Base-by-base conservation (phyloP, 345 rosid genomes). In the Brassica incana region DNA sequence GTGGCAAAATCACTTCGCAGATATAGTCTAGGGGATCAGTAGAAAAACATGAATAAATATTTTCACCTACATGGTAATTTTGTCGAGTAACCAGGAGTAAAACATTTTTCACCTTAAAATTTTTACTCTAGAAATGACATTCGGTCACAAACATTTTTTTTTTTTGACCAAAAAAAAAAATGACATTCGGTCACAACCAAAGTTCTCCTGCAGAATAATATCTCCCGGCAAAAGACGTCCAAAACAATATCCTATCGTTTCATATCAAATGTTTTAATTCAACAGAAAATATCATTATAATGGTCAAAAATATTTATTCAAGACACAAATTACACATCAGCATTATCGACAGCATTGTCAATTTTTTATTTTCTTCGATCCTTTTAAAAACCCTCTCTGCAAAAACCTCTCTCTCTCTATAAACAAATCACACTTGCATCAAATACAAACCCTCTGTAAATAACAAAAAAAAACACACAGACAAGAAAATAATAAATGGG, bases 401-500 rank as follows among this genome's bases (percentile, higher is more conserved):
- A 14, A 56, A 65, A 25, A 23, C 66, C 8, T 48, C 73, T 72
- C 8, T 48, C 73, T 72, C 73, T 73, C 73, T 36, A 56, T 23
- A 9, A 72, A 58, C 52, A 78, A 66, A 59, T 67, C 72, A 77
- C 76, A 77, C 80, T 59, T 33, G 8, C 48, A 68, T 40, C 71
- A 59, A 16, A 59, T 52, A 52, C 11, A 73, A 68, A 74, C 36
- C 69, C 80, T 70, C 72, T 78, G 73, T 58, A 32, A 43, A 33
- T 48, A 80, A 18, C 33, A 62, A 16, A 54, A 54, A 15, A 4
- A 15, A 54, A 12, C 12, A 35, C n/a, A 50, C 3, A 66, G 16
- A 59, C 20, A 25, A 72, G 9, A 43, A 8, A 29, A 43, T 59
- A 10, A 67, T 40, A 88, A 71, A 79, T 92, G 99, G 97, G 93